Percentiles rank a stretch among this genome's conserved stretches.
Conservation (phyloP, 2,329 filamentous ascomycete genomes). For the Cercospora zeina region DNA sequence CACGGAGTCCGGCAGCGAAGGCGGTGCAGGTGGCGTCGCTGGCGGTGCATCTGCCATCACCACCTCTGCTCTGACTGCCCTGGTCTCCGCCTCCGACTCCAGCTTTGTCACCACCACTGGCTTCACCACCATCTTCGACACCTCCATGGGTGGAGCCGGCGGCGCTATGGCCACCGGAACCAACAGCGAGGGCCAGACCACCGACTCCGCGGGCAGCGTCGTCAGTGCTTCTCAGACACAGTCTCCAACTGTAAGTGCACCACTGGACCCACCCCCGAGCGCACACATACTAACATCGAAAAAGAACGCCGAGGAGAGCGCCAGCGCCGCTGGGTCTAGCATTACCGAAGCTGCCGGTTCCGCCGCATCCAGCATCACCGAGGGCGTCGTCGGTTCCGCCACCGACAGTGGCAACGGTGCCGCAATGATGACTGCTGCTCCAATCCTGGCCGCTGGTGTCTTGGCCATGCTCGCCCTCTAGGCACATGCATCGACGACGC, state of each 20-base stretch:
- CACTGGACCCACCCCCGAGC: neutral
- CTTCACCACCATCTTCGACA: constrained; percentile 39
- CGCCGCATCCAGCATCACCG: constrained; percentile 19
- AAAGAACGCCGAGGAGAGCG: constrained; percentile 14
- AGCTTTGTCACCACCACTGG: constrained; percentile 40
- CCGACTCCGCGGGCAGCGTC: constrained; percentile 20
- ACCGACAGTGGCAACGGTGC: constrained; percentile 28
- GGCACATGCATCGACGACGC: constrained; percentile 46
- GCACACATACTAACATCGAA: neutral
- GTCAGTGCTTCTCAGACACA: constrained; percentile 20
- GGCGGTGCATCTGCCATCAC: constrained; percentile 28
- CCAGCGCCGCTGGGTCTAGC: constrained; percentile 19
- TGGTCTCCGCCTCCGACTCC: constrained; percentile 37
- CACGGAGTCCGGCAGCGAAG: constrained; percentile 4
- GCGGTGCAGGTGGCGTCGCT: constrained; percentile 6
- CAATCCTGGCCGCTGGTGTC: constrained; percentile 39
- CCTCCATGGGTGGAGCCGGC: constrained; percentile 14
- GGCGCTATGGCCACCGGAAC: constrained; percentile 21
- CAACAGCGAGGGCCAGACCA: constrained; percentile 13
- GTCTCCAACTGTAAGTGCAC: constrained; percentile 18
- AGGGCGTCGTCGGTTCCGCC: constrained; percentile 18
- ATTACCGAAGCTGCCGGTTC: constrained; percentile 23
- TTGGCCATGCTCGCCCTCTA: constrained; percentile 49
- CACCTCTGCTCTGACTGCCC: constrained; percentile 37
- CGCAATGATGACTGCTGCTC: constrained; percentile 39